Evolutionary conservation across 164 flowering plant genomes (phyloP), one percentile per base, ranked within the genome.

Genomic region (Tinospora cordifolia): DNA sequence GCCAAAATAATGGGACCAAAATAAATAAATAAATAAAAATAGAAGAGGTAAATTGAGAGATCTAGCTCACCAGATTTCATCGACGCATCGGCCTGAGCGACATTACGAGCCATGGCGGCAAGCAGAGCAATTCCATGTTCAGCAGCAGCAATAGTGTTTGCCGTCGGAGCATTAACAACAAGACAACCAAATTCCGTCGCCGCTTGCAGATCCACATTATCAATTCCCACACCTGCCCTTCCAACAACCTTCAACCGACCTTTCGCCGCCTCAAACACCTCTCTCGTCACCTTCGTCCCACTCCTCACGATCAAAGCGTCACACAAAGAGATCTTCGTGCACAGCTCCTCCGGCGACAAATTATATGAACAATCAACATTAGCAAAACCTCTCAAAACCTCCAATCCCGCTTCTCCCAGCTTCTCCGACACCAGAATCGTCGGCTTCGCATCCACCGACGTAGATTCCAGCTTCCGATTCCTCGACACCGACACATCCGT

Each of bases 101-200:
- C 88, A 65, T 93, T 91, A 17, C 97, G 62, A 0, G 97, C 96
- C 98, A 93, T 90, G 49, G 88, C 74, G 3, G 88, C 77, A 8
- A 93, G 78, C 72, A 93, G 78, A 10, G 98, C 96, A 47, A 93
- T 90, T n/a, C 90, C 95, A 57, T 93, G 98, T 78, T 93, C 98
- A 0, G 97, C 97, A 0, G 97, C 97, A 0, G 98, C 97, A 5
- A 93, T 78, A 14, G 98, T 93, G 70, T 93, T 93, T 2, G 97
- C 98, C 4, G 96, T 91, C 8, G 97, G 98, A 3, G 97, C 98
- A 75, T 91, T 93, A 3, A 93, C 98, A 8, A 93, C 97, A 10
- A 93, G 78, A 54, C 97, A 87, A 0, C 98, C 98, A 57, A 68
- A 79, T 77, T 93, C 98, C 3, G 97, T 93, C 3, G 98, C 98